These are phyloP conservation scores for Clathrospora elynae DNA, from an alignment of 2,329 filamentous ascomycete genomes.

Conservation along the genomic window DNA sequence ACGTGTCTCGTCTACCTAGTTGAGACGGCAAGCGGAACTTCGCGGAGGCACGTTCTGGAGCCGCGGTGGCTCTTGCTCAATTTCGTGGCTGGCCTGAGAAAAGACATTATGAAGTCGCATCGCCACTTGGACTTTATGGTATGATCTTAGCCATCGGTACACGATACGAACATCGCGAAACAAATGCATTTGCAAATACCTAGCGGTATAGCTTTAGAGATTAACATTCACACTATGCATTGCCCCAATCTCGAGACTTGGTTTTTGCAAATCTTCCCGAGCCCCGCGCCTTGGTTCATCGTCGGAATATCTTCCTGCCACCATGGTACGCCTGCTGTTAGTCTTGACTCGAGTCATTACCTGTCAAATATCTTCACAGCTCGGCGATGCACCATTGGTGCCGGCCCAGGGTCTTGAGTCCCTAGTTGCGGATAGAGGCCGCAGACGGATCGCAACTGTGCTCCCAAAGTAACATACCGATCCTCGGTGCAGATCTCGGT, in stretches of 20 bases:
- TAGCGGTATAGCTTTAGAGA: constrained; percentile 9
- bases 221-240: constrained; percentile 6
- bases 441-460: constrained; percentile 21
- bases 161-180: constrained; percentile 14
- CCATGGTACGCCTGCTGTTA: constrained; percentile 9
- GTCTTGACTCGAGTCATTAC: constrained; percentile 7
- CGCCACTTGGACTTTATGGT: no score
- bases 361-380: constrained; percentile 5
- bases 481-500: constrained; percentile 33
- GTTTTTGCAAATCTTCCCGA: constrained; percentile 11
- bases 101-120: constrained; percentile 26
- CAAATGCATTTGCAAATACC: constrained; percentile 8
- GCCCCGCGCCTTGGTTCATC: constrained; percentile 12
- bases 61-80: constrained; percentile 28
- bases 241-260: constrained; percentile 9
- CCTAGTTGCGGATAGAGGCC: no score
- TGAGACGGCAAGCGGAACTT: constrained; percentile 42
- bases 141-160: no score
- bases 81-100: constrained; percentile 21
- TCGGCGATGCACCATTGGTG: constrained; percentile 12
- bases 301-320: constrained; percentile 15
- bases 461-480: constrained; percentile 27
- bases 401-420: constrained; percentile 23
- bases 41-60: constrained; percentile 40
- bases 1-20: constrained; percentile 34